Evolutionary conservation across 2,329 filamentous ascomycete genomes (phyloP), one percentile per base, ranked within the genome.

Genomic region (Colletotrichum chrysophilum): DNA sequence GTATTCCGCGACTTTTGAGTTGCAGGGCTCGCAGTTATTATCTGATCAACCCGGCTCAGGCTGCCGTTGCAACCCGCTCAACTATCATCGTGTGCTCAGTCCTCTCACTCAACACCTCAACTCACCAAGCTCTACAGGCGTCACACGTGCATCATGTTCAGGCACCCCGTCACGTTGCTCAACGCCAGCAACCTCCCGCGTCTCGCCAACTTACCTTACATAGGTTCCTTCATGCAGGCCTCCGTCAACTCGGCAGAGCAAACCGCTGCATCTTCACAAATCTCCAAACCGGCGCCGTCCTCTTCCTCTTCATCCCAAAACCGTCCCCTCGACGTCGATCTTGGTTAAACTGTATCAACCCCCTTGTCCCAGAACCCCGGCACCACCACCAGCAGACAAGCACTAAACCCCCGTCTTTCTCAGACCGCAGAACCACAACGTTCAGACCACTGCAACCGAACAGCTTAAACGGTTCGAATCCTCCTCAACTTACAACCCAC

Each of bases 281-380:
- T 43, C 36, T 43, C 36, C 16, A 43, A 43, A 43, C 36, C 36
- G 36, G 36, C 26, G 28, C 3, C 52, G n/a, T 56, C 14, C 24
- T 56, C 52, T 56, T 56, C 65, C 61, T 38, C 30, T 52, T 71
- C 72, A n/a, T 71, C 62, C 68, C 61, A 58, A 75, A 75, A 58
- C 61, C 52, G 28, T 30, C 36, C 68, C 72, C 72, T 69, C 24
- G 61, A 66, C 68, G 72, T 75, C 61, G 72, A 75, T 75, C 68
- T 71, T 66, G 72, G 68, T 26, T 18, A 38, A 61, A 66, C 48
- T 75, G 68, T 71, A 34, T 75, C 72, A 69, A 3, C 55, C 43
- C 43, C 48, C 65, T 48, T 60, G 66, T 48, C 18, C 66, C 66
- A 61, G 34, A 30, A 60, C 34, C 18, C 24, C 34, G 34, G 24